phyloP scores from a whole-genome alignment of 495 filamentous ascomycete genomes.

The Aspergillus ellipticus region DNA sequence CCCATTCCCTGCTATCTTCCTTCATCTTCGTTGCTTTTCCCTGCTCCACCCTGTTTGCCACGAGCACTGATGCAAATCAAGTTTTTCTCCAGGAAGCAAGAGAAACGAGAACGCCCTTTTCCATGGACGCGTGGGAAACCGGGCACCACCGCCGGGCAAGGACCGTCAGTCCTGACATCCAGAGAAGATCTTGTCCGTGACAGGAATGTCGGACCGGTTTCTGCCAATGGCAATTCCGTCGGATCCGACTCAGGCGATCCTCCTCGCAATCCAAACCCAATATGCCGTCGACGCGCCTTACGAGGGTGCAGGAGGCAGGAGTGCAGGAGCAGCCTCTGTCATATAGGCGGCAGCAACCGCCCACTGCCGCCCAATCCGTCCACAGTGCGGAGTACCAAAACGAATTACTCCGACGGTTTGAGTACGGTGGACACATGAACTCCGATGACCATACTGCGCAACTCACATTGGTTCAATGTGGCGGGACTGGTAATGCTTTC shows the following conservation, averaged over 20 bases:
- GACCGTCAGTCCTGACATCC: neutral
- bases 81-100: neutral
- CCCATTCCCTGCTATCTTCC: neutral
- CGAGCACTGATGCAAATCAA: neutral
- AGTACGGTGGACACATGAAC: neutral
- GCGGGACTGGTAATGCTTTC: neutral
- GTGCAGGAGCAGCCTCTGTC: neutral
- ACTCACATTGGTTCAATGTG: neutral
- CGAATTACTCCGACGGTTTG: too few species aligned
- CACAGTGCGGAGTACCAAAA: neutral
- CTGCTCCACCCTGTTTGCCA: slow-evolving; percentile 17
- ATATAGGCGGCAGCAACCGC: neutral
- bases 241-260: too few species aligned
- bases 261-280: neutral
- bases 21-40: slow-evolving; percentile 42
- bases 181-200: neutral
- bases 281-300: neutral
- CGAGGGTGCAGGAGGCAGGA: neutral
- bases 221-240: neutral
- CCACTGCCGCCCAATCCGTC: neutral
- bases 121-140: neutral
- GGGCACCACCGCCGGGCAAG: neutral
- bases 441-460: neutral
- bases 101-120: neutral
- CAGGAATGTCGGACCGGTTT: neutral